Base-by-base conservation (phyloP, 139 green algal species). In the Edaphochlamys debaryana region DNA sequence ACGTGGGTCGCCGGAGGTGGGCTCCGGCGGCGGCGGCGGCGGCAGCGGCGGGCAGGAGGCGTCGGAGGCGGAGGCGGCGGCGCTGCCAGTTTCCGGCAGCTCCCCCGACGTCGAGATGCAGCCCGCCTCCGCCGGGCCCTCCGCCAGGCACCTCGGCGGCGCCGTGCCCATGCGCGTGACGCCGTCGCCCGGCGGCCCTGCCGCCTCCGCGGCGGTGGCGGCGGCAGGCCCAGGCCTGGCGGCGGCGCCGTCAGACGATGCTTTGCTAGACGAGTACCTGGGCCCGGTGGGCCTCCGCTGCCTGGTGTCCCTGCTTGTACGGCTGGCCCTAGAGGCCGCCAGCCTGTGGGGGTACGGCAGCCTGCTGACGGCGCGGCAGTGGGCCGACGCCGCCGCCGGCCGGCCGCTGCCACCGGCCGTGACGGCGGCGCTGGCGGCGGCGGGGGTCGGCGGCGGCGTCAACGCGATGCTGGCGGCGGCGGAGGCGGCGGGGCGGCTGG, bases 221-320 rank as follows among this genome's bases (percentile, higher is more conserved):
- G 38, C 67, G 36, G 62, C 40, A 60, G n/a, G 30, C n/a, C 41
- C 25, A 13, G 38, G 41, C 30, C 13, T 4, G 36, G n/a, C 63
- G 58, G 38, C 27, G 30, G n/a, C 62, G 37, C 58, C 15, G 69
- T 40, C 30, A 5, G 30, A 37, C 4, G 29, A 38, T 30, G 37
- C 25, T 37, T 19, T 58, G 15, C 54, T 60, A 52, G 25, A 60
- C 48, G 58, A 58, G 4, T 56, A 62, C 50, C 32, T 86, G 27
- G 70, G 73, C 45, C 3, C 41, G 5, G n/a, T 45, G 4, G 73
- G 58, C 8, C 56, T 86, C 17, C 41, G 34, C 25, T 86, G 69
- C 58, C 58, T 86, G 80, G 62, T 79, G 42, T 70, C 63, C 29
- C 60, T 86, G 45, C 82, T 90, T 71, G 68, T 86, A 30, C 56